Percentiles rank a stretch among this genome's conserved stretches.
Conservation (phyloP, 768 basidiomycete species). For the Amanita brunnescens region DNA sequence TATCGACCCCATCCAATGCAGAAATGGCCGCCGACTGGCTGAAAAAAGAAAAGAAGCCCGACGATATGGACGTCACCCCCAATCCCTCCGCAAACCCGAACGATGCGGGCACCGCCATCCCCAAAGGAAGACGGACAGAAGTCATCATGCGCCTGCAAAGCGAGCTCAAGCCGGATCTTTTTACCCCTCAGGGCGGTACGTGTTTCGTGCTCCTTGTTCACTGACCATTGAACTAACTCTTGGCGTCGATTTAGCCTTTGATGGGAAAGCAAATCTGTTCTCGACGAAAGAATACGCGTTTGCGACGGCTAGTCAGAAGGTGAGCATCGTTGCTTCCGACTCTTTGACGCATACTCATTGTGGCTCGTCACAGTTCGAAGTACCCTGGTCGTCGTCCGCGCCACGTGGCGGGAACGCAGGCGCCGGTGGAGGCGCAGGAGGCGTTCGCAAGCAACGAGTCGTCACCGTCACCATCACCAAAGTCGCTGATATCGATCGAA, state of each 20-base stretch:
- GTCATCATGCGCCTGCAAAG: slow-evolving; percentile 5
- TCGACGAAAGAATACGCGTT: background rate
- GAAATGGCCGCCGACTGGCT: background rate
- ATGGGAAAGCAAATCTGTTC: slow-evolving; percentile 4
- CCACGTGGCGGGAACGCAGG: background rate
- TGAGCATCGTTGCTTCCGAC: background rate
- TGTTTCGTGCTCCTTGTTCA: background rate
- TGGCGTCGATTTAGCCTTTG: background rate
- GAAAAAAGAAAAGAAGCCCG: background rate
- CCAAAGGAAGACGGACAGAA: background rate
- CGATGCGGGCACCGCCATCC: background rate
- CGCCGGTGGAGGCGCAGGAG: background rate
- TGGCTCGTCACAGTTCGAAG: slow-evolving; percentile 2
- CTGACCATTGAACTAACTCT: too few species aligned
- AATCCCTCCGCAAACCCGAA: background rate
- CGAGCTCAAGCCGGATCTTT: background rate
- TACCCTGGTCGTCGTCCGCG: slow-evolving; percentile 2
- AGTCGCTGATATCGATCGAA: background rate
- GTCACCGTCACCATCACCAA: background rate
- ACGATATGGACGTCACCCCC: background rate
- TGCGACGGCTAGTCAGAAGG: background rate
- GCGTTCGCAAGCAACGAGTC: background rate
- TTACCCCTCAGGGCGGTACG: slow-evolving; percentile 1
- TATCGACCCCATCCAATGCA: background rate
- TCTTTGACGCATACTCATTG: background rate